Base-by-base conservation (phyloP, 805 yeast genomes). In the Spathaspora girioi region DNA sequence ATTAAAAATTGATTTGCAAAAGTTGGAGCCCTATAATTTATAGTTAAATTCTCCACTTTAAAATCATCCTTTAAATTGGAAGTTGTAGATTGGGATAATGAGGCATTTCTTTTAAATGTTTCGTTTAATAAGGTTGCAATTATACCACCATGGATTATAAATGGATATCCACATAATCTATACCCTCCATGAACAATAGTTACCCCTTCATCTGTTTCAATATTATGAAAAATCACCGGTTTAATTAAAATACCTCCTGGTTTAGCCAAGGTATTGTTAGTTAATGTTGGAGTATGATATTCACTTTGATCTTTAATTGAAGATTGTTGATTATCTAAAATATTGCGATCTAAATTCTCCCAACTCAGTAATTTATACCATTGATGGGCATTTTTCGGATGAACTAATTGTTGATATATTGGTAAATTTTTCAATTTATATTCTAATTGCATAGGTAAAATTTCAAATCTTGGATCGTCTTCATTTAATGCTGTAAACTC, bases 91-190 rank as follows among this genome's bases (percentile, higher is more conserved):
- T 58, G 48, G 50, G 73, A 63, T 42, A 84, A 69, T 1, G 75
- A 66, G 2, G 76, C 81, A 51, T 77, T 72, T 48, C 84, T 76
- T 56, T 84, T 83, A 69, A 85, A 78, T 6, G 87, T 77, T 58
- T 91, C 96, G 61, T 89, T 94, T 50, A 90, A 69, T 1, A 91
- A 70, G 0, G 96, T 84, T 8, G 92, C 96, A 29, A 91, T 64
- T 27, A 92, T 80, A 0, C 97, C 97, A 3, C 97, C 97, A 63
- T 91, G 97, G 2, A 89, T 79, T 17, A 92, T 69, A 59, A 89
- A 85, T 2, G 97, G 97, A 63, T 86, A 91, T 0, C 97, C 97
- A 43, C 93, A 84, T 18, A 91, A 66, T 54, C 79, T 79, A 61
- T 85, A 82, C 0, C 97, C 97, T 48, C 87, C 76, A 63, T 89